phyloP scores from a whole-genome alignment of 768 basidiomycete species.

The Suillus fuscotomentosus region DNA sequence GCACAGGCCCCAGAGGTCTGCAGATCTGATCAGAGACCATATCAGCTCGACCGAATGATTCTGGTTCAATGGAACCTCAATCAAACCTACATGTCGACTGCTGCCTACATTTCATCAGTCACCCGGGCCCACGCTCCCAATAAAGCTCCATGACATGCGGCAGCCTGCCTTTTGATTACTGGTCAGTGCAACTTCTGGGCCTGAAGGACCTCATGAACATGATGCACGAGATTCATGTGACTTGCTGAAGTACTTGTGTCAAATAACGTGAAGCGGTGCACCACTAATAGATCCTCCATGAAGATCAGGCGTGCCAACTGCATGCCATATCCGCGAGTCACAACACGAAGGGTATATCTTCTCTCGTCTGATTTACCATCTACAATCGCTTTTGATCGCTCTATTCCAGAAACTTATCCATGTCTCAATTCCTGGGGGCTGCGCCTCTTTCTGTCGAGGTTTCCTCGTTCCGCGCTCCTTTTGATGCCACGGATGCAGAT shows the following conservation, averaged over 20 bases:
- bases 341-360: constrained; percentile 1
- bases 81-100: neutral
- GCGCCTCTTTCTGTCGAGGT: constrained; percentile 29
- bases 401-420: constrained; percentile 8
- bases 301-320: constrained; percentile 3
- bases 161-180: neutral
- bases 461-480: constrained; percentile 29
- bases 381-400: neutral
- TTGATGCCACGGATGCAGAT: constrained; percentile 41
- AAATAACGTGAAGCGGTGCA: neutral
- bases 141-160: neutral
- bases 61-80: neutral
- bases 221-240: neutral
- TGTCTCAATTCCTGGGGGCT: constrained; percentile 26
- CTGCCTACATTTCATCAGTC: neutral
- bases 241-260: neutral
- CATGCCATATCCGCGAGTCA: constrained; percentile 1
- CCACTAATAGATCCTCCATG: neutral
- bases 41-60: neutral
- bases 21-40: too few species aligned
- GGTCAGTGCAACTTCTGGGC: neutral
- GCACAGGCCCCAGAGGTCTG: too few species aligned
- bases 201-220: neutral
- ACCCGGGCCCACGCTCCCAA: neutral
- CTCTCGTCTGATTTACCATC: neutral